Evolutionary conservation across 176 grass and related monocot species (phyloP), one percentile per base, ranked within the genome.

Genomic region (Elaeis guineensis): DNA sequence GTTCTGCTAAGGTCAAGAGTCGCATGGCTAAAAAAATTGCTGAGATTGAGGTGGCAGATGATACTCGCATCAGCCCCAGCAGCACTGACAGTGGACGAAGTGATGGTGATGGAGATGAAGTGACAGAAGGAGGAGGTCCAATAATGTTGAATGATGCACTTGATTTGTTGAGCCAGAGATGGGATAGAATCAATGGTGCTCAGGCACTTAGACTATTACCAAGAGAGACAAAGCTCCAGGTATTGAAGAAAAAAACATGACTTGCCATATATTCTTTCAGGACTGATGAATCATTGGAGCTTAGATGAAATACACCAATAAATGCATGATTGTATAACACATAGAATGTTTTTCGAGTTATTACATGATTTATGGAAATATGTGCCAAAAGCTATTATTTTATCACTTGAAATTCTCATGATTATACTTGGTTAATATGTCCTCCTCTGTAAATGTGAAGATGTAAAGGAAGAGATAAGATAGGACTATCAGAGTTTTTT

Each of bases 111-210:
- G 72, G 77, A 74, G 92, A 96, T 50, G 87, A 96, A 6, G 17
- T 48, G 72, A 76, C 79, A 62, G 82, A 66, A 72, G 91, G 82
- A 57, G 76, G 77, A 71, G 90, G 80, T 69, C 78, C 69, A 63
- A 85, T 86, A 69, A 98, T 98, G 87, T 83, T 98, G 76, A 98
- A 88, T 64, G 84, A 98, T 72, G 84, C 93, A 67, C 58, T 98
- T 67, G 79, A 98, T 65, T 72, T 98, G 51, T 81, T 98, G 75
- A 92, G 87, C 78, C 85, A 92, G 69, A 69, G 87, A 67, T 98
- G 93, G 93, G 93, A 98, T 51, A 90, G 87, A 66, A 92, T 98
- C 65, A 98, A 98, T 85, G 93, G 87, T 82, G 84, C 84, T 59
- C 93, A 98, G 71, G 87, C 93, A 70, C 79, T 98, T 78, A 84